Conservation (phyloP, 805 yeast genomes). For the Jamesozyma rosinii region DNA sequence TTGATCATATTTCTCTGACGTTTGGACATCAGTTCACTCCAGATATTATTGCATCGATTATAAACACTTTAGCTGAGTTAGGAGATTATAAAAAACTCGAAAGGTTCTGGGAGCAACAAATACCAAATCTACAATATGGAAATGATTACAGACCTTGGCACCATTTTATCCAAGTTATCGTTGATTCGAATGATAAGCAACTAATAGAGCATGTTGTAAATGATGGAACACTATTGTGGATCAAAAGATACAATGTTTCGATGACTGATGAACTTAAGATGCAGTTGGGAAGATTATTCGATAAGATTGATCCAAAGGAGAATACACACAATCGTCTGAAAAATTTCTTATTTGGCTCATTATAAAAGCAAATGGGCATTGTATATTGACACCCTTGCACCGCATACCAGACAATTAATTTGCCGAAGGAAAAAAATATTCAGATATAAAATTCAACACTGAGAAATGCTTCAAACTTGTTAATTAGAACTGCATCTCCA, state of each 20-base stretch:
- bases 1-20: slow-evolving; percentile 6
- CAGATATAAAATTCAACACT: too few species aligned
- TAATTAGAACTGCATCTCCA: not conserved
- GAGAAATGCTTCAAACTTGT: too few species aligned
- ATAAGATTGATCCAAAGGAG: slow-evolving; percentile 2
- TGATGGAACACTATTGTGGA: slow-evolving; percentile 22
- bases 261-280: slow-evolving; percentile 12
- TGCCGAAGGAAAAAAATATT: not conserved
- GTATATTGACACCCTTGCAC: not conserved
- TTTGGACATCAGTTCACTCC: slow-evolving; percentile 5
- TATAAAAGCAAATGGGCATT: not conserved
- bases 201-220: slow-evolving; percentile 11
- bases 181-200: slow-evolving; percentile 11
- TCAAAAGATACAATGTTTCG: slow-evolving; percentile 16
- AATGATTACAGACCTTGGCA: slow-evolving; percentile 25
- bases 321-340: not conserved
- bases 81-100: slow-evolving; percentile 18
- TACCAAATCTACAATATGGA: slow-evolving; percentile 6
- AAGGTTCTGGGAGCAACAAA: slow-evolving; percentile 20
- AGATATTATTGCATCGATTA: slow-evolving; percentile 9
- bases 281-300: slow-evolving; percentile 12
- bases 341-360: not conserved
- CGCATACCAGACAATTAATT: not conserved
- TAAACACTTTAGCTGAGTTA: slow-evolving; percentile 14
- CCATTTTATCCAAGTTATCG: slow-evolving; percentile 13